phyloP scores from a whole-genome alignment of 371 early-diverging fungal species.

The Circinella umbellata region DNA sequence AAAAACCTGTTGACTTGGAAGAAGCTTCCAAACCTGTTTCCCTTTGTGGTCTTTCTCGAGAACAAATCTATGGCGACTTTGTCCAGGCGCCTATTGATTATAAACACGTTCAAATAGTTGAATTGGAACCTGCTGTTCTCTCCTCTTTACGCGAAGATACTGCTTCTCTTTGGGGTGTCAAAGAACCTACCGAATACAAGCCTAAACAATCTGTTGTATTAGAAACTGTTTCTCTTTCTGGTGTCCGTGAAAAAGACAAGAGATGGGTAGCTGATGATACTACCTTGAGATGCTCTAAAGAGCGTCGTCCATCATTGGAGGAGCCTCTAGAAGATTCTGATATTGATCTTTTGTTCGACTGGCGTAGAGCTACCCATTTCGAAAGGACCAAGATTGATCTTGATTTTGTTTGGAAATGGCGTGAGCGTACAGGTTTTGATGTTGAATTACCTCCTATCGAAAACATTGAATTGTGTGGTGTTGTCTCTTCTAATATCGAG shows the following conservation, averaged over 20 bases:
- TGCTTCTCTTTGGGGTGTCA: background rate
- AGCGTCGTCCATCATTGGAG: background rate
- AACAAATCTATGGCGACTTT: background rate
- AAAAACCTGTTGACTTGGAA: constrained; percentile 4
- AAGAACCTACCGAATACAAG: background rate
- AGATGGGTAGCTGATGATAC: too few species aligned
- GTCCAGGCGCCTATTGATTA: background rate
- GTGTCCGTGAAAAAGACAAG: background rate
- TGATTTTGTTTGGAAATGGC: background rate
- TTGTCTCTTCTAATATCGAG: background rate
- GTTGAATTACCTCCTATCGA: background rate
- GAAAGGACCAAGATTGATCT: background rate
- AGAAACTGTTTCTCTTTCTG: background rate
- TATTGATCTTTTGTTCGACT: background rate
- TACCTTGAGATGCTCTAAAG: background rate
- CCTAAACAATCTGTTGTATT: background rate
- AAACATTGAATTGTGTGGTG: background rate
- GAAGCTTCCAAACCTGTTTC: constrained; percentile 7
- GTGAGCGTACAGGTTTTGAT: background rate
- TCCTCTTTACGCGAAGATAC: background rate
- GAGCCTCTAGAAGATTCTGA: background rate
- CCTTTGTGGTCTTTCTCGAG: background rate
- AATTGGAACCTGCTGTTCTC: background rate
- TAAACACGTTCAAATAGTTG: background rate
- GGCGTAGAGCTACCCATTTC: background rate